These are phyloP conservation scores for Ceratobasidium sp. DNA, from an alignment of 1,284 basidiomycete species.

Conservation along the genomic window DNA sequence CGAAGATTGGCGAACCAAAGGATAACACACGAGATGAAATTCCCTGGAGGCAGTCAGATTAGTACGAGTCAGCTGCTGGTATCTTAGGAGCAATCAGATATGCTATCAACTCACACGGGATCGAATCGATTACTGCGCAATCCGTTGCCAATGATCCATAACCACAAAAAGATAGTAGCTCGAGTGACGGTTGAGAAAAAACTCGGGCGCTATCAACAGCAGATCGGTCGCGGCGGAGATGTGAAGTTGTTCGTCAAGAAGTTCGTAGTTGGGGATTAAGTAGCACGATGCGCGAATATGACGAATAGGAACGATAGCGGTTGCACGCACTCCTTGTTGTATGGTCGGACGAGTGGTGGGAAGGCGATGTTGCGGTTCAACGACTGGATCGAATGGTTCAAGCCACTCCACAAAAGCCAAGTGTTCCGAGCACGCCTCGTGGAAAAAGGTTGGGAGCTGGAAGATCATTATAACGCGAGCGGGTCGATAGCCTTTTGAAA, in stretches of 20 bases:
- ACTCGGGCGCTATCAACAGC: neutral
- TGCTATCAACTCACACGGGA: no score
- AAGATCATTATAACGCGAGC: neutral
- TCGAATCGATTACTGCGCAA: no score
- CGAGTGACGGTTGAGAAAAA: neutral
- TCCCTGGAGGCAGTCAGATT: no score
- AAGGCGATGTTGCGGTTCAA: neutral
- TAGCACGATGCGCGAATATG: neutral
- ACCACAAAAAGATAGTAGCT: neutral
- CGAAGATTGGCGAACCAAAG: no score
- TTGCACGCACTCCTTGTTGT: neutral
- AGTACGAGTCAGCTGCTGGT: no score
- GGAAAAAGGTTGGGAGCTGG: neutral
- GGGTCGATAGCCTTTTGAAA: neutral
- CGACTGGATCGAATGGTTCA: neutral
- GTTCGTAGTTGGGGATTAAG: neutral
- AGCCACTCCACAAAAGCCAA: neutral
- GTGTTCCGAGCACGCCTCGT: neutral
- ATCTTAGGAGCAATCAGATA: no score
- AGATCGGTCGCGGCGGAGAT: neutral
- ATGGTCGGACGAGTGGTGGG: neutral
- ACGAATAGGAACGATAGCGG: neutral
- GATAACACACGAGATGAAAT: no score
- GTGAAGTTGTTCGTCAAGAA: neutral
- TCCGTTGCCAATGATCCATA: neutral